Evolutionary conservation across 2,329 filamentous ascomycete species (phyloP), one percentile per base, ranked within the genome.

Genomic region (Elsinoe necatrix): DNA sequence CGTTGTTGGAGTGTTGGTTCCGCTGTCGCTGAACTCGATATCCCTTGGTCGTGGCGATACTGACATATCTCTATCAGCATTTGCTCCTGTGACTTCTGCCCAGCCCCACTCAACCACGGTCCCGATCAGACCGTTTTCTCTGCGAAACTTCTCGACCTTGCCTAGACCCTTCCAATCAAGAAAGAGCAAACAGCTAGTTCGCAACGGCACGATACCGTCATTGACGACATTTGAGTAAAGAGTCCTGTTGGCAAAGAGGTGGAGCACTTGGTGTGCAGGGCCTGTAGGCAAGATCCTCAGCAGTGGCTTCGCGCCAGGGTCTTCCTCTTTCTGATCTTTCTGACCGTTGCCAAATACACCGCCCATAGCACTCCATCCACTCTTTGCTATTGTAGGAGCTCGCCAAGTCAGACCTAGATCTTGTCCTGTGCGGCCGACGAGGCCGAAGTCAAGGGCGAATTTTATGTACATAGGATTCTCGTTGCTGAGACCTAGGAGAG

Each of bases 171-270:
- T 87, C 93, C 93, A 98, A 68, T 98, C 93, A 1, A 98, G 75
- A 66, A 98, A 98, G 4, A 98, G 73, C n/a, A 98, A 76, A 69
- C 92, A 98, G 61, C 92, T 97, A 3, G 93, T 98, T 20, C 93
- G 83, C 31, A 98, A 74, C 2, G 93, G 93, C 3, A 98, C 93
- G 63, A 98, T 96, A 2, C 91, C 92, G 71, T 97, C 92, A 66
- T 97, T 97, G 63, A 97, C 92, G 11, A 97, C 91, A 65, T 97
- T 97, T 1, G 91, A 95, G 69, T 97, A 97, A 1, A 96, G 78
- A 0, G 93, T 97, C 14, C 92, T 80, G 68, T 95, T 95, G 20
- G 89, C 79, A 69, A 97, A 97, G 72, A 88, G 89, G 67, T 86
- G 85, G 39, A 97, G 73, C 1, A 91, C 92, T 56, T 83, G 81